Evolutionary conservation across 352 stramenopile genomes (phyloP), one percentile per base, ranked within the genome.

Genomic region (Globisporangium viniferum): DNA sequence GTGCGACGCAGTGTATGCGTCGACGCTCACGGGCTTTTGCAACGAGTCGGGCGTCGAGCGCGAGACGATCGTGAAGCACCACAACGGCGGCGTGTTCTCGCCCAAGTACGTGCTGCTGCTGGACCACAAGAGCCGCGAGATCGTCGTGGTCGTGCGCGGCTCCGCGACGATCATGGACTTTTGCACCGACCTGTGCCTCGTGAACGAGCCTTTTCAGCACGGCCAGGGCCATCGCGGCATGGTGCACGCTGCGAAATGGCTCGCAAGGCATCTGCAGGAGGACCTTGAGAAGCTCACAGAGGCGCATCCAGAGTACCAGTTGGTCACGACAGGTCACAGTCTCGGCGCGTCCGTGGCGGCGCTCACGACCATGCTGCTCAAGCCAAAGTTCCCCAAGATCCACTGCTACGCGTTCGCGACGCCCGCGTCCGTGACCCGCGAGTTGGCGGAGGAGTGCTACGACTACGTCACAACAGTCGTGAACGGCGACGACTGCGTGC

Each of bases 201-300:
- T 88, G 54, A 92, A 91, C 66, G 87, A 93, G 67, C 76, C 85
- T 3, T 93, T 95, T 36, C 73, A 72, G 20, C 46, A 73, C 35
- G 87, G 87, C 4, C 81, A 95, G 65, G 87, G 81, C 12, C 87
- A 95, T 67, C 84, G 87, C n/a, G 87, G 87, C 18, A 95, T 95
- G 72, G 85, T 92, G 15, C 87, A 93, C 48, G 82, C 87, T 4
- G 77, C 87, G 5, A 76, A 78, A 24, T 93, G 84, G 87, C 78
- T 95, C 10, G 81, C 90, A 41, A 72, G 72, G 18, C 79, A 90
- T 22, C 61, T 93, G 20, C 68, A 75, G n/a, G 49, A 73, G 12
- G 82, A 92, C 39, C 67, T 95, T 24, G 54, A 71, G 14, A 51
- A 76, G 51, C 69, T 93, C 18, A 68, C 68, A 1, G 44, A 57